These are phyloP conservation scores for Paulownia fortunei DNA, from an alignment of 257 asterid species.

Conservation along the genomic window DNA sequence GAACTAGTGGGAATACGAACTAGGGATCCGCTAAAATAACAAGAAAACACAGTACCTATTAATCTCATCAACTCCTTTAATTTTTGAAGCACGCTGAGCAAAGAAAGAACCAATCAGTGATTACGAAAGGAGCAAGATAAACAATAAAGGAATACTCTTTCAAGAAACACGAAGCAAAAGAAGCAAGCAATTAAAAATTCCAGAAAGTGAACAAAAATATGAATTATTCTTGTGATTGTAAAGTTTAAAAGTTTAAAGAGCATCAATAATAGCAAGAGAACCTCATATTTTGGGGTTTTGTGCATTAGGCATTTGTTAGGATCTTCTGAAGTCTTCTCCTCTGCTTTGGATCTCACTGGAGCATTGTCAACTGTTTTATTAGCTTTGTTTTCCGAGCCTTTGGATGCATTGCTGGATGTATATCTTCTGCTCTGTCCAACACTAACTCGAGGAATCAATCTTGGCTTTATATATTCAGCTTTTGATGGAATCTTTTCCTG, in stretches of 20 bases:
- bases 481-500: conserved; percentile 44
- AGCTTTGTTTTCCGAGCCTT: conserved; percentile 34
- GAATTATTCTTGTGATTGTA: neutral
- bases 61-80: conserved; percentile 31
- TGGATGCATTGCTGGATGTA: conserved; percentile 38
- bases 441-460: conserved; percentile 35
- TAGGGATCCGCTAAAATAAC: neutral
- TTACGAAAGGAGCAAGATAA: neutral
- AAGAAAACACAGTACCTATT: conserved; percentile 50
- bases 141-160: neutral
- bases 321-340: conserved; percentile 30
- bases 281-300: conserved; percentile 44
- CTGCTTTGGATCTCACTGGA: conserved; percentile 35
- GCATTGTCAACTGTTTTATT: conserved; percentile 31
- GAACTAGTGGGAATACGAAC: neutral
- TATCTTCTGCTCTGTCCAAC: conserved; percentile 35
- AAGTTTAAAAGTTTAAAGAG: neutral
- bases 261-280: conserved; percentile 14
- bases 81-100: conserved; percentile 44
- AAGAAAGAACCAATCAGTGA: neutral
- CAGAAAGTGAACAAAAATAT: neutral
- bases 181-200: neutral
- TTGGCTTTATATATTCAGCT: conserved; percentile 27
- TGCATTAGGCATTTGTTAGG: conserved; percentile 23
- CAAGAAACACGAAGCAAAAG: neutral